A percentile compares a stretch with the other conserved stretches of the same genome.
Conservation (phyloP, 345 rosid species). For the rapeseed (Brassica napus) region DNA sequence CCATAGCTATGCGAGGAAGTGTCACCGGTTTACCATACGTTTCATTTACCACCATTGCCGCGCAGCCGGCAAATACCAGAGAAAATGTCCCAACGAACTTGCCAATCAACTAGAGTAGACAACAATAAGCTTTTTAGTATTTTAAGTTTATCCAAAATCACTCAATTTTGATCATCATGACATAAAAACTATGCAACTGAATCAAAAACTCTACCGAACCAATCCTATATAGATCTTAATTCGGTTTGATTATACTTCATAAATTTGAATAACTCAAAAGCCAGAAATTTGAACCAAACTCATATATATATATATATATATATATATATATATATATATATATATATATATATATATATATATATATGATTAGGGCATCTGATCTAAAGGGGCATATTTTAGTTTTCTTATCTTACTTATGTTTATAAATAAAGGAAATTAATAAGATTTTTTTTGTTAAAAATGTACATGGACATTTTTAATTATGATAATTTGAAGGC, state of each 20-base stretch:
- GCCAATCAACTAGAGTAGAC: slow-evolving; percentile 37
- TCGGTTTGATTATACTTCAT: background rate
- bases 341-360: too few relatives aligned
- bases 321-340: too few relatives aligned
- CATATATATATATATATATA: background rate
- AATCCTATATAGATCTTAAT: background rate
- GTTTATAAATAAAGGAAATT: too few relatives aligned
- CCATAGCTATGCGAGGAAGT: slow-evolving; percentile 44
- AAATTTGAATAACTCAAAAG: background rate
- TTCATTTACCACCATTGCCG: slow-evolving; percentile 38
- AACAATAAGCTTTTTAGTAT: background rate
- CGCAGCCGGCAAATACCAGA: slow-evolving; percentile 46
- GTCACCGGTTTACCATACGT: slow-evolving; percentile 35
- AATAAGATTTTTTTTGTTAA: too few relatives aligned
- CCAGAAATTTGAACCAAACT: background rate
- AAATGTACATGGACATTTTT: too few relatives aligned
- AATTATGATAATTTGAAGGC: too few relatives aligned
- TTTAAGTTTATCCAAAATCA: too few relatives aligned
- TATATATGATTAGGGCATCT: too few relatives aligned
- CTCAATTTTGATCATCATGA: background rate
- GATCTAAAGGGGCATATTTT: too few relatives aligned
- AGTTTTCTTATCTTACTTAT: too few relatives aligned
- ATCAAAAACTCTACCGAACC: background rate
- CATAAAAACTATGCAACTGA: background rate
- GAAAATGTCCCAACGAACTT: slow-evolving; percentile 54